These are phyloP conservation scores for Colletotrichum falcatum DNA, from an alignment of 2,329 filamentous ascomycete genomes.

Conservation along the genomic window DNA sequence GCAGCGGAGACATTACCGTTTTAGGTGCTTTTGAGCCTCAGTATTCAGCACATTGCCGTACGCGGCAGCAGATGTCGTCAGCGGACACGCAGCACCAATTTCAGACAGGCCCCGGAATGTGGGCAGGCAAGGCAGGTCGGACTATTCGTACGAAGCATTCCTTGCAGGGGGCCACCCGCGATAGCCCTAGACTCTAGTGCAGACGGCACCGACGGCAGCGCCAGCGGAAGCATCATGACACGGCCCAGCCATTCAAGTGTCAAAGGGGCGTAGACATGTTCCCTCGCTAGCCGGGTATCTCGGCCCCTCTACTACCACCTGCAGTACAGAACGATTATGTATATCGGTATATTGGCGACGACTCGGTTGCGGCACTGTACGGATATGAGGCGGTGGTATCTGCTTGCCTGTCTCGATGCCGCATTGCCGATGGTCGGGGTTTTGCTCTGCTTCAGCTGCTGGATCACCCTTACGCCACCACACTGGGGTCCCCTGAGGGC, in stretches of 20 bases:
- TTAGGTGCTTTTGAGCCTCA: not conserved
- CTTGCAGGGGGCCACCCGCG: slow-evolving; percentile 14
- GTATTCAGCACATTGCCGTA: not conserved
- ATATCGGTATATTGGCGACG: not conserved
- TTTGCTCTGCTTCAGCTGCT: not conserved
- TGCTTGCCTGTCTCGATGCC: not conserved
- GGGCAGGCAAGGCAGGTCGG: slow-evolving; percentile 19
- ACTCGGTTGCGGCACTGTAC: not conserved
- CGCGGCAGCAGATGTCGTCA: slow-evolving; percentile 19
- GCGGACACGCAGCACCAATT: not conserved
- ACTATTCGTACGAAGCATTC: not conserved
- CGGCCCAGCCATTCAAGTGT: slow-evolving; percentile 24
- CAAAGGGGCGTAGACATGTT: not conserved
- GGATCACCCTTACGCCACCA: not conserved
- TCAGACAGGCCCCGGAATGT: slow-evolving; percentile 26
- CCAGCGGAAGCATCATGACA: slow-evolving; percentile 26
- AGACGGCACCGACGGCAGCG: slow-evolving; percentile 30
- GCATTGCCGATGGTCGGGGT: slow-evolving; percentile 26
- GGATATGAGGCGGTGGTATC: not conserved
- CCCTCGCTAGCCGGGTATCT: not conserved
- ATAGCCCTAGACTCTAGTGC: slow-evolving; percentile 16
- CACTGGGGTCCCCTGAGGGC: not conserved
- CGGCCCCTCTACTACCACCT: not conserved
- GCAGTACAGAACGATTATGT: slow-evolving; percentile 4
- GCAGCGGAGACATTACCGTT: not conserved